Evolutionary conservation across 352 stramenopile species (phyloP).

Genomic region (Globisporangium rhizosaccharum): DNA sequence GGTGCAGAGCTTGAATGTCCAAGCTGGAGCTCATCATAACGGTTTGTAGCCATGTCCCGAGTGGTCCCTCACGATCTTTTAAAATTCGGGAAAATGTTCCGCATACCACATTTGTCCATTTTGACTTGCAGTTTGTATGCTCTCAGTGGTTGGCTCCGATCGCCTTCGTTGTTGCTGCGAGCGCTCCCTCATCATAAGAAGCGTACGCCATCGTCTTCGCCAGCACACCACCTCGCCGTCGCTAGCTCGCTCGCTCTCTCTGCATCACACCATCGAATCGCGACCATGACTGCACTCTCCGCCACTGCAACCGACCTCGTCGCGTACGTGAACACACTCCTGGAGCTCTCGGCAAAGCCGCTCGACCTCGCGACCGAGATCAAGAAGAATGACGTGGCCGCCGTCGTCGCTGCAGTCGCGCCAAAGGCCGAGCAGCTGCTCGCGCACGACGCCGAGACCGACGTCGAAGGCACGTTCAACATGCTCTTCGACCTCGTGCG

Average conservation of each 20-base stretch:
- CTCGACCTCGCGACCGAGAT: conserved; percentile 51
- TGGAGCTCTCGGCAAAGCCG: conserved; percentile 26
- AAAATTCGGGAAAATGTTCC: too few relatives aligned
- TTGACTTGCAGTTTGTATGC: too few relatives aligned
- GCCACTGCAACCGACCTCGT: conserved; percentile 51
- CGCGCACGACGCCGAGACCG: conserved; percentile 63
- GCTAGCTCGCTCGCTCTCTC: neutral
- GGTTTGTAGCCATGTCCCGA: too few relatives aligned
- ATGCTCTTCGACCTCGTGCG: conserved; percentile 59
- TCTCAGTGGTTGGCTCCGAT: too few relatives aligned
- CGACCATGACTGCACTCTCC: conserved; percentile 6
- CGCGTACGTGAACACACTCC: conserved; percentile 75
- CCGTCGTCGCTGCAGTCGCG: conserved; percentile 41
- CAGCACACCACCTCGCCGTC: too few relatives aligned
- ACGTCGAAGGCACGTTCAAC: conserved; percentile 69
- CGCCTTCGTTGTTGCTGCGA: too few relatives aligned
- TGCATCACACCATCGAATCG: neutral
- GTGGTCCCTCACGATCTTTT: too few relatives aligned
- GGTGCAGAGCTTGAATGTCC: too few relatives aligned
- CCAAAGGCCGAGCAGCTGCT: conserved; percentile 57
- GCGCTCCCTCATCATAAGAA: too few relatives aligned
- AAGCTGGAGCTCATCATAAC: too few relatives aligned
- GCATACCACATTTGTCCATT: too few relatives aligned
- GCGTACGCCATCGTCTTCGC: too few relatives aligned
- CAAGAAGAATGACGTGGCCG: conserved; percentile 52